These are phyloP conservation scores for Macadamia tetraphylla DNA, from an alignment of 164 flowering plant genomes.

Conservation along the genomic window DNA sequence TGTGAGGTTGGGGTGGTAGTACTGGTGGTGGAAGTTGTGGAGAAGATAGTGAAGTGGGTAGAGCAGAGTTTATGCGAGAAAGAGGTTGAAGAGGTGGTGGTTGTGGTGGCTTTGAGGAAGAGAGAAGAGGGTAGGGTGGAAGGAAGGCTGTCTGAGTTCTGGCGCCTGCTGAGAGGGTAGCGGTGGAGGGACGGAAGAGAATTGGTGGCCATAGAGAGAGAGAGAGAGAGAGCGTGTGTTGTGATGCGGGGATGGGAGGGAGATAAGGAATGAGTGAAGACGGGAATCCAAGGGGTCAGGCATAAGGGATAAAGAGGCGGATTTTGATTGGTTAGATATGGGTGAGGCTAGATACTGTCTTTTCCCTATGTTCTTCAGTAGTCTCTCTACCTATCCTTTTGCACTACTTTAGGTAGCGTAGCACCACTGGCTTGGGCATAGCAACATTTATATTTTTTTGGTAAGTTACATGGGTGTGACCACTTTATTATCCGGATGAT, in stretches of 20 bases:
- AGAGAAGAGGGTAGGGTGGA: constrained; percentile 21
- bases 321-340: constrained; percentile 44
- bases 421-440: too few relatives aligned
- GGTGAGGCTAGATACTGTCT: constrained; percentile 46
- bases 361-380: not conserved
- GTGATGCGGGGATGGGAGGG: constrained; percentile 11
- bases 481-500: too few relatives aligned
- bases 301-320: constrained; percentile 16
- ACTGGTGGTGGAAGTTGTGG: constrained; percentile 18
- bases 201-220: constrained; percentile 40
- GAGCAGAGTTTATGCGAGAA: constrained; percentile 12
- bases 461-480: too few relatives aligned
- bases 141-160: constrained; percentile 20
- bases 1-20: constrained; percentile 24
- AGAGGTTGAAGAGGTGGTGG: constrained; percentile 18
- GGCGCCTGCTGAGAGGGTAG: constrained; percentile 26
- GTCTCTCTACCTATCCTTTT: not conserved
- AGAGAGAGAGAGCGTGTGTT: not conserved
- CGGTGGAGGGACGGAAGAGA: constrained; percentile 42
- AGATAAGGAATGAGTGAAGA: constrained; percentile 30
- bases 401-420: too few relatives aligned
- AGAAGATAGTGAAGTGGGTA: constrained; percentile 22
- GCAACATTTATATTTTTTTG: too few relatives aligned
- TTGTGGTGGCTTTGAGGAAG: constrained; percentile 26
- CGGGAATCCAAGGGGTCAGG: constrained; percentile 17